Conservation (phyloP, 148 eudicot species). For the Rhododendron ferrugineum region DNA sequence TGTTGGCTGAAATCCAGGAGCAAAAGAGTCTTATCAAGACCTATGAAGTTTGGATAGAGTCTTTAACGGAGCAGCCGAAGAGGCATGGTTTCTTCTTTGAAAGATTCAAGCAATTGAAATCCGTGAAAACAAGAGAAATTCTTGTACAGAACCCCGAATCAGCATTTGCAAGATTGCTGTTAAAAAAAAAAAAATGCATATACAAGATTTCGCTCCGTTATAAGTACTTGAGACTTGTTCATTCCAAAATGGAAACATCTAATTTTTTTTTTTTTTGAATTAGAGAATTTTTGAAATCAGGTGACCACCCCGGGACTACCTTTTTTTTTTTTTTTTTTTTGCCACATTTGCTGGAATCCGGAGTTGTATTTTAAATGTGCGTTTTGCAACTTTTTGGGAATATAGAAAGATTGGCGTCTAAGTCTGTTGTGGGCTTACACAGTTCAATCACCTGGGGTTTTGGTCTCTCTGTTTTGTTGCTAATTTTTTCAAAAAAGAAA, state of each 20-base stretch:
- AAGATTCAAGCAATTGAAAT: constrained; percentile 57
- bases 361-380: too few relatives aligned
- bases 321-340: constrained; percentile 21
- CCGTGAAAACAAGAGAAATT: constrained; percentile 55
- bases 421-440: not conserved
- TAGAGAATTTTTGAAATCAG: constrained; percentile 44
- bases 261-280: too few relatives aligned
- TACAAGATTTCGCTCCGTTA: not conserved
- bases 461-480: constrained; percentile 8
- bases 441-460: constrained; percentile 18
- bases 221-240: constrained; percentile 63
- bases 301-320: constrained; percentile 50
- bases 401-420: not conserved
- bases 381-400: too few relatives aligned
- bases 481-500: constrained; percentile 12
- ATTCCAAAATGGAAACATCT: constrained; percentile 80
- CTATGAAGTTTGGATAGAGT: constrained; percentile 48
- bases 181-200: too few relatives aligned
- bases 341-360: constrained; percentile 39
- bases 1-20: constrained; percentile 65
- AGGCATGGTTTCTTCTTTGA: constrained; percentile 48
- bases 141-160: constrained; percentile 65
- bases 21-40: constrained; percentile 56
- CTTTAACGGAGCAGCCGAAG: constrained; percentile 30
- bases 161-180: constrained; percentile 55